phyloP scores from a whole-genome alignment of 1,139 yeast genomes.

The Nakaseomyces uthaithaninus region DNA sequence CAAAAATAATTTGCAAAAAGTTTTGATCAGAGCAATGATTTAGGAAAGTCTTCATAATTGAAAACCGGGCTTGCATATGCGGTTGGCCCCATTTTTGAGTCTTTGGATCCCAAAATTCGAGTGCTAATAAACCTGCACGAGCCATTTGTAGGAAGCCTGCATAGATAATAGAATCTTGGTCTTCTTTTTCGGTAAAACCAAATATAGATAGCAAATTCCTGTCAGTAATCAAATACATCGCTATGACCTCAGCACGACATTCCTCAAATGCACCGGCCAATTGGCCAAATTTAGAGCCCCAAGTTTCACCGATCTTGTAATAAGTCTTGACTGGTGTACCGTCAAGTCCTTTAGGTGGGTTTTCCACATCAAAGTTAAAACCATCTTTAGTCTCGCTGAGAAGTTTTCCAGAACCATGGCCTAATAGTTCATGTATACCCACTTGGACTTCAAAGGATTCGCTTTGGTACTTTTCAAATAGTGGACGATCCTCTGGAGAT shows the following conservation, averaged over 20 bases:
- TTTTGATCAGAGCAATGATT: constrained; percentile 58
- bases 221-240: constrained; percentile 69
- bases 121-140: constrained; percentile 72
- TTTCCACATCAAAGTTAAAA: constrained; percentile 59
- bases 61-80: constrained; percentile 90
- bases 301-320: constrained; percentile 75
- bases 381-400: constrained; percentile 58
- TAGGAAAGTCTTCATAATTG: constrained; percentile 68
- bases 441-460: constrained; percentile 89
- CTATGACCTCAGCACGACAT: constrained; percentile 87
- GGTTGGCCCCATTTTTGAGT: constrained; percentile 87
- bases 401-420: constrained; percentile 88
- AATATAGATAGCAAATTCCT: constrained; percentile 61
- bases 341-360: constrained; percentile 51
- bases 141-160: constrained; percentile 75
- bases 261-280: constrained; percentile 84
- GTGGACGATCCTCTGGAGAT: constrained; percentile 41
- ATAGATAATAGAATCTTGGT: constrained; percentile 55
- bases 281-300: constrained; percentile 81
- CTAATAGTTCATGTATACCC: constrained; percentile 82
- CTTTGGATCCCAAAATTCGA: constrained; percentile 81
- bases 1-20: constrained; percentile 38
- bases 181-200: constrained; percentile 50
- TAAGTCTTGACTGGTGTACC: constrained; percentile 54
- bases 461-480: constrained; percentile 64